Base-by-base conservation (phyloP, 2,329 filamentous ascomycete species). In the Phyllosticta citriasiana region DNA sequence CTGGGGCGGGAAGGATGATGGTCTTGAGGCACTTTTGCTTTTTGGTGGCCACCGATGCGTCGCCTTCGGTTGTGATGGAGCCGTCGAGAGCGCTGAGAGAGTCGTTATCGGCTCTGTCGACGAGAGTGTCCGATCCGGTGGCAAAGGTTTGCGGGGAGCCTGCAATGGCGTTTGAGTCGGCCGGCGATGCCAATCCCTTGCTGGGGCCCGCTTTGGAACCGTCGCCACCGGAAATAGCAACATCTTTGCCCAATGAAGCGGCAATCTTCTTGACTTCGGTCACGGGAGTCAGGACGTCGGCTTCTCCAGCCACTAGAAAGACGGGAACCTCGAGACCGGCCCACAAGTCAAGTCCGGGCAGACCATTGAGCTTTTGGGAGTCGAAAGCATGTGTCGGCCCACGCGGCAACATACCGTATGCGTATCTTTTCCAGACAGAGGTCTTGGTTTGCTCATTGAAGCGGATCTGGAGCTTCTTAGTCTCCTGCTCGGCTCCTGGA, bases 371-470 rank as follows among this genome's bases (percentile, higher is more conserved):
- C 0, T 83, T 73, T 47, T n/a, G 12, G 14, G 26, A 47, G 78
- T 72, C 1, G 4, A n/a, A 47, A 47, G 40, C 40, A n/a, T 47
- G 40, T 16, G 1, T 47, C 4, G 12, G 40, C 9, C 24, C 35
- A 0, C 72, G 74, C 0, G 89, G 87, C 25, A 94, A 78, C 57
- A 81, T 80, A 0, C 91, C 90, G 72, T 81, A 85, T 0, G 87
- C 86, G 85, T 96, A 91, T 50, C 91, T 84, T 65, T 88, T 84
- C 82, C 89, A 96, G 0, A 94, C 89, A 0, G 87, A 81, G 0
- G 91, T 94, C 65, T 82, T 84, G 64, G 90, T 96, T 71, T 96
- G 91, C 63, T 82, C 81, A 71, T 97, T 97, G 75, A 87, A 93
- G 2, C 82, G 82, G 61, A 87, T 73, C 71, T 93, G 89, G 40